A percentile compares a stretch with the other conserved stretches of the same genome.
Conservation (phyloP, 495 filamentous ascomycete genomes). For the Podospora didyma region DNA sequence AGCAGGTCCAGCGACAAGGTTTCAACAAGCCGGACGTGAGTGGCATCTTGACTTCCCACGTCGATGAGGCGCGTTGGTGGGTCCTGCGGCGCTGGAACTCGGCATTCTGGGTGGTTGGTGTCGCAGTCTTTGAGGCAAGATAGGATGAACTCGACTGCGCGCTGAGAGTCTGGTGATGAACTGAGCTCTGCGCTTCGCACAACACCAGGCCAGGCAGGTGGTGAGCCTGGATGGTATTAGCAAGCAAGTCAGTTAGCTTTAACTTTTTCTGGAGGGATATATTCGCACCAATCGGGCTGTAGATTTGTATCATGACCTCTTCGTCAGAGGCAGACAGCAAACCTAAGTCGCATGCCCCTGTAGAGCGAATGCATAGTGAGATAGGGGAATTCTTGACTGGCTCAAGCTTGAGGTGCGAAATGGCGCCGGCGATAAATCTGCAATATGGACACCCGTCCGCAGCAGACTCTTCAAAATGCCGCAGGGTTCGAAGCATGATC, state of each 20-base stretch:
- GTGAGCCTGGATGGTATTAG: neutral
- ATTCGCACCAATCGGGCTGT: slow-evolving; percentile 1
- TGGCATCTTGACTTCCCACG: neutral
- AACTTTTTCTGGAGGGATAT: neutral
- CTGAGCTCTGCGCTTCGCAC: neutral
- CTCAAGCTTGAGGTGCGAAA: neutral
- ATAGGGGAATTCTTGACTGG: neutral
- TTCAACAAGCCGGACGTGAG: neutral
- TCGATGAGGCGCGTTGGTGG: slow-evolving; percentile 1
- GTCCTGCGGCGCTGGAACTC: neutral
- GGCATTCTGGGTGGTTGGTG: neutral
- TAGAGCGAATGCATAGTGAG: neutral
- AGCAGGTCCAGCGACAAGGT: neutral
- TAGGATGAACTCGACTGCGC: neutral
- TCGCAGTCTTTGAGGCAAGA: slow-evolving; percentile 1
- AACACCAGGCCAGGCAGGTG: neutral
- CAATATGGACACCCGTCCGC: neutral
- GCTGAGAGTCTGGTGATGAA: neutral
- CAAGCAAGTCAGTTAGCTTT: neutral
- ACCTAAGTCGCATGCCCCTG: neutral
- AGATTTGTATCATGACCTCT: neutral
- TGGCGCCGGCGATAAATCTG: neutral
- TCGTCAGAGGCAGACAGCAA: neutral
- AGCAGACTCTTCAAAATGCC: neutral
- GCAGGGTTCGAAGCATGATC: neutral